Percentiles rank a stretch among this genome's conserved stretches.
Conservation (phyloP, 345 rosid species). For the Clausena lansium region DNA sequence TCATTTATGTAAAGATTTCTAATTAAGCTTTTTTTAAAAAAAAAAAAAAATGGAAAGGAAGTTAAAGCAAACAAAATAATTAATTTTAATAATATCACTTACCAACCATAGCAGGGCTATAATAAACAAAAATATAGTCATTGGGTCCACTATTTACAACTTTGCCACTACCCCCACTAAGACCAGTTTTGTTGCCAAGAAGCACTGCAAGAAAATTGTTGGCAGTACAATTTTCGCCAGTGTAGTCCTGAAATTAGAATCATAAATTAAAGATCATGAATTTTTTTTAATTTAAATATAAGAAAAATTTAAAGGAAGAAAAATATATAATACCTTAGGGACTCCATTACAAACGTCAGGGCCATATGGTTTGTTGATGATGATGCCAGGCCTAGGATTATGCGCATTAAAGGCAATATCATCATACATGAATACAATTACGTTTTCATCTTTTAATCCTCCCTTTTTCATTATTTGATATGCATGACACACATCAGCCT, state of each 20-base stretch:
- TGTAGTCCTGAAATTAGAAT: conserved; percentile 48
- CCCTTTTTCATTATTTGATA: no score
- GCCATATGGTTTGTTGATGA: conserved; percentile 61
- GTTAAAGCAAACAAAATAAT: no score
- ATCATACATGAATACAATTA: no score
- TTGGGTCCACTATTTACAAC: no score
- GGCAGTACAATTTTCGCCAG: conserved; percentile 31
- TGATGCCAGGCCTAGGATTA: conserved; percentile 64
- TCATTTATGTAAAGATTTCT: neutral
- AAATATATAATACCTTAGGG: conserved; percentile 43
- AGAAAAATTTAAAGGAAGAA: neutral
- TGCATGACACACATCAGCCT: no score
- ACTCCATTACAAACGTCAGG: conserved; percentile 57
- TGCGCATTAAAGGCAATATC: conserved; percentile 45
- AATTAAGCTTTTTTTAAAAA: neutral
- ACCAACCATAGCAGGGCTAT: conserved; percentile 45
- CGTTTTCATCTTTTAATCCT: no score
- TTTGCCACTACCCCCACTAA: conserved; percentile 68
- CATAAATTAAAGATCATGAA: no score
- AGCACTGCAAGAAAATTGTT: conserved; percentile 29
- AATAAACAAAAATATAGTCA: conserved; percentile 59
- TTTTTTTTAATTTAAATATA: neutral
- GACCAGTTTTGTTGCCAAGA: conserved; percentile 51
- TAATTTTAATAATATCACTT: neutral
- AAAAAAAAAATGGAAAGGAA: neutral